Evolutionary conservation across 1,139 yeast genomes (phyloP).

Genomic region (Protomyces arabidopsidicola): DNA sequence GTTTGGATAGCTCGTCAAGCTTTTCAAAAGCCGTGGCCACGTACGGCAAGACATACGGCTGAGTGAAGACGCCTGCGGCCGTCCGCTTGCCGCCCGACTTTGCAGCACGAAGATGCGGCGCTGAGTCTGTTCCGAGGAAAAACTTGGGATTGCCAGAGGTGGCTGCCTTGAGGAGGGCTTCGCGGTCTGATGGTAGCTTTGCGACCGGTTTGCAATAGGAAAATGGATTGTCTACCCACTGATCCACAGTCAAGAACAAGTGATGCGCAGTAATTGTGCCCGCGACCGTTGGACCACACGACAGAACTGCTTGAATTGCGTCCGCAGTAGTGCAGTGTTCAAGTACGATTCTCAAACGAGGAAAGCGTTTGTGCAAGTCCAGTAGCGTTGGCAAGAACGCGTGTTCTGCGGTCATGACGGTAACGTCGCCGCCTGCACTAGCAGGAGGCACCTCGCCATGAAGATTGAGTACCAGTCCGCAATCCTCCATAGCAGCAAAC

Average conservation of each 20-base stretch:
- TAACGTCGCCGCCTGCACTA: slow-evolving; percentile 49
- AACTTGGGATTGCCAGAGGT: slow-evolving; percentile 88
- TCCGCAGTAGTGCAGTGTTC: slow-evolving; percentile 94
- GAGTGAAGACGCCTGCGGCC: slow-evolving; percentile 96
- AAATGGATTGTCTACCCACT: slow-evolving; percentile 95
- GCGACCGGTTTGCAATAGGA: slow-evolving; percentile 98
- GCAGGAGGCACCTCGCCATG: slow-evolving; percentile 94
- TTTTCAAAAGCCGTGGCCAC: slow-evolving; percentile 81
- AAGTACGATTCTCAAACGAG: slow-evolving; percentile 74
- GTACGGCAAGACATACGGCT: slow-evolving; percentile 73
- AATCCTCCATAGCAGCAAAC: slow-evolving; percentile 78
- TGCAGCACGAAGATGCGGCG: slow-evolving; percentile 83
- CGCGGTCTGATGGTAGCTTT: slow-evolving; percentile 76
- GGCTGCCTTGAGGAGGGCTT: slow-evolving; percentile 80
- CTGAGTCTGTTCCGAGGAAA: slow-evolving; percentile 95
- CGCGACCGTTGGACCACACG: slow-evolving; percentile 70
- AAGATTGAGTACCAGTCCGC: slow-evolving; percentile 70
- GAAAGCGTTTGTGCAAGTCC: slow-evolving; percentile 76
- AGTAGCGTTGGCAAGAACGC: slow-evolving; percentile 84
- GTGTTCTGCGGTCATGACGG: slow-evolving; percentile 90
- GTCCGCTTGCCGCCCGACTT: slow-evolving; percentile 57
- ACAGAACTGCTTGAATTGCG: slow-evolving; percentile 71
- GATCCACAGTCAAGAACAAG: slow-evolving; percentile 76
- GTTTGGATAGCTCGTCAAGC: slow-evolving; percentile 56
- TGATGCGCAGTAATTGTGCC: slow-evolving; percentile 97